Evolutionary conservation across 768 basidiomycete genomes (phyloP).

Genomic region (Mrakia blollopis): DNA sequence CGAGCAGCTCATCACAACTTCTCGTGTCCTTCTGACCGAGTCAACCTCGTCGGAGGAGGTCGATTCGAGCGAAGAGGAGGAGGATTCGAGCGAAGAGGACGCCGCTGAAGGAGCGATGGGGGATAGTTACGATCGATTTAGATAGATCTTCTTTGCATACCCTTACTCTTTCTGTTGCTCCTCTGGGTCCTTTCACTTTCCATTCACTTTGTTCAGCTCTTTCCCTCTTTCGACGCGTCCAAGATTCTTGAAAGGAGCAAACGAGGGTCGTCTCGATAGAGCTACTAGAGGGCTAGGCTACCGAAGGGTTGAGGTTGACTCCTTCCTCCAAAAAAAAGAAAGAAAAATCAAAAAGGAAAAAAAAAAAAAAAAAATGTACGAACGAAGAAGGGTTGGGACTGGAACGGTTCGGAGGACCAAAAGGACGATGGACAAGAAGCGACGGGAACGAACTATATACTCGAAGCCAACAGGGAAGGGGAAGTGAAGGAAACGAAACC

Average conservation of each 20-base stretch:
- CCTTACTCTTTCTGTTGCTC: not conserved
- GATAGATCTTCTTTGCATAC: not conserved
- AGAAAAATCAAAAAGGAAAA: too few relatives aligned
- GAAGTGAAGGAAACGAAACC: too few relatives aligned
- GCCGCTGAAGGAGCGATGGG: constrained; percentile 47
- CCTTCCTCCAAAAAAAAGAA: not conserved
- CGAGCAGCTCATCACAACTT: not conserved
- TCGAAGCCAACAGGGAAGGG: too few relatives aligned
- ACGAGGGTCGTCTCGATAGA: too few relatives aligned
- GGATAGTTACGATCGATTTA: not conserved
- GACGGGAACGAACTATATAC: too few relatives aligned
- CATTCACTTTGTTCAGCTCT: not conserved
- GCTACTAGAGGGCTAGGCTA: too few relatives aligned
- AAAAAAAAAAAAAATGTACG: too few relatives aligned
- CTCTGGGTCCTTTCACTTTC: not conserved
- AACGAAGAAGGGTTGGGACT: too few relatives aligned
- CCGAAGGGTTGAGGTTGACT: not conserved
- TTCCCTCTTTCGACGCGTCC: too few relatives aligned
- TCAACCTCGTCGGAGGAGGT: constrained; percentile 37
- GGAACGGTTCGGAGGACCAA: too few relatives aligned
- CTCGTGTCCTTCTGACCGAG: not conserved
- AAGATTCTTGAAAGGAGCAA: too few relatives aligned
- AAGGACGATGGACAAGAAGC: too few relatives aligned
- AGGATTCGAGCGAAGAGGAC: constrained; percentile 35
- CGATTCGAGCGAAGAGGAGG: constrained; percentile 42